Percentiles rank a stretch among this genome's conserved stretches.
phyloP scores from a whole-genome alignment of 768 basidiomycete genomes.

The Suillus paluster region DNA sequence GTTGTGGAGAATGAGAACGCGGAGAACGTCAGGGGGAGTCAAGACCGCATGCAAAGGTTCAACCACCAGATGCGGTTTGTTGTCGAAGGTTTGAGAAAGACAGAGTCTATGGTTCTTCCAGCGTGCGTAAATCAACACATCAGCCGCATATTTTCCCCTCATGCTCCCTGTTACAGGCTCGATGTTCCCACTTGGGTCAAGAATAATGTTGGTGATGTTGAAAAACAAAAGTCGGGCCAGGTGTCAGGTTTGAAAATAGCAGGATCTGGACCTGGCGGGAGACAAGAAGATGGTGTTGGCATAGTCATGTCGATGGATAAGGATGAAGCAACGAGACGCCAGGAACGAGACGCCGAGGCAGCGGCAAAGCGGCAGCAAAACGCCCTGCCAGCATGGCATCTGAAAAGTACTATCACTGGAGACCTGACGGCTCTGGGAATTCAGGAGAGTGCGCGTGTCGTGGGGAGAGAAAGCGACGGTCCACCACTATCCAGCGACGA shows the following conservation, averaged over 20 bases:
- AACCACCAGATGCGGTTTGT: slow-evolving; percentile 90
- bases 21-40: slow-evolving; percentile 80
- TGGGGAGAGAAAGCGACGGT: slow-evolving; percentile 35
- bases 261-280: slow-evolving; percentile 61
- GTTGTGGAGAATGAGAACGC: slow-evolving; percentile 91
- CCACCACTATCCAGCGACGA: slow-evolving; percentile 65
- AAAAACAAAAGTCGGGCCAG: slow-evolving; percentile 58
- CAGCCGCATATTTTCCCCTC: not conserved
- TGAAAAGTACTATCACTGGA: slow-evolving; percentile 94
- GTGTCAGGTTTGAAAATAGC: slow-evolving; percentile 71
- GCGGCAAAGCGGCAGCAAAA: slow-evolving; percentile 91
- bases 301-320: slow-evolving; percentile 92
- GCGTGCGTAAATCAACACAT: slow-evolving; percentile 53
- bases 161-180: slow-evolving; percentile 50
- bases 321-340: slow-evolving; percentile 73
- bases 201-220: slow-evolving; percentile 66
- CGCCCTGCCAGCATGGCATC: slow-evolving; percentile 91
- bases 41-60: slow-evolving; percentile 96
- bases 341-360: slow-evolving; percentile 79
- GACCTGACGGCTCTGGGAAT: slow-evolving; percentile 88
- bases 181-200: slow-evolving; percentile 87
- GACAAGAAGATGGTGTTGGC: slow-evolving; percentile 76
- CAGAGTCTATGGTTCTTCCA: slow-evolving; percentile 86
- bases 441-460: slow-evolving; percentile 65
- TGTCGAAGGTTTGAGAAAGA: slow-evolving; percentile 84